These are phyloP conservation scores for Hamamelis virginiana DNA, from an alignment of 164 flowering plant genomes.

Conservation along the genomic window DNA sequence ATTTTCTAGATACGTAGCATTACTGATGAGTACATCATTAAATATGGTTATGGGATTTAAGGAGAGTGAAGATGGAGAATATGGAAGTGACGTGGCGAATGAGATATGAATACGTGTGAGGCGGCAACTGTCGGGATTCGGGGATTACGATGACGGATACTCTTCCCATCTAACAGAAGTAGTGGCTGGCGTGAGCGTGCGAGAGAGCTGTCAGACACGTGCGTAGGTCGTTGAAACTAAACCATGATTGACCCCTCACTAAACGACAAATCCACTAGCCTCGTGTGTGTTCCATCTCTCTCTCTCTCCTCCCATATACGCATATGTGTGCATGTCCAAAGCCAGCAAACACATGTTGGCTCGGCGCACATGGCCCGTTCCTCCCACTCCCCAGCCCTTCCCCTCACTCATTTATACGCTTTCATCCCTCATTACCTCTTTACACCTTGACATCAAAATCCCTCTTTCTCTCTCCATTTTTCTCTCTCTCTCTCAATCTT, in stretches of 20 bases:
- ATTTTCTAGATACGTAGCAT: too few relatives aligned
- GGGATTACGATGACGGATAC: constrained; percentile 37
- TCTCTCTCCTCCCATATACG: background rate
- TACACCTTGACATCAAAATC: constrained; percentile 10
- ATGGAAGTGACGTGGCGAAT: constrained; percentile 1
- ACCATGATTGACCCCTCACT: background rate
- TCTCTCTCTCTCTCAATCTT: background rate
- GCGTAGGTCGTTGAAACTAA: constrained; percentile 25
- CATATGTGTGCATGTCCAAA: background rate
- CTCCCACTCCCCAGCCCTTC: background rate
- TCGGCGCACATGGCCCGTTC: constrained; percentile 49
- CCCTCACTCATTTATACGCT: constrained; percentile 3
- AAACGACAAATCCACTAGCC: background rate
- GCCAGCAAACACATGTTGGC: constrained; percentile 4
- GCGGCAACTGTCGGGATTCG: constrained; percentile 27
- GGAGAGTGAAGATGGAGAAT: background rate
- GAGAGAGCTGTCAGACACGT: constrained; percentile 53
- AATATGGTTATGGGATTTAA: too few relatives aligned
- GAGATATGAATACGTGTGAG: constrained; percentile 24
- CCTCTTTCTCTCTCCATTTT: too few relatives aligned
- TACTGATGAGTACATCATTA: too few relatives aligned
- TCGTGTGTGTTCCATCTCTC: constrained; percentile 5
- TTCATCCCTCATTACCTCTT: background rate
- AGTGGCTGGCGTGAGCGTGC: constrained; percentile 29
- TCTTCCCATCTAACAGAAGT: too few relatives aligned